Evolutionary conservation across 495 filamentous ascomycete species (phyloP).

Genomic region (Aspergillus funiculosus): DNA sequence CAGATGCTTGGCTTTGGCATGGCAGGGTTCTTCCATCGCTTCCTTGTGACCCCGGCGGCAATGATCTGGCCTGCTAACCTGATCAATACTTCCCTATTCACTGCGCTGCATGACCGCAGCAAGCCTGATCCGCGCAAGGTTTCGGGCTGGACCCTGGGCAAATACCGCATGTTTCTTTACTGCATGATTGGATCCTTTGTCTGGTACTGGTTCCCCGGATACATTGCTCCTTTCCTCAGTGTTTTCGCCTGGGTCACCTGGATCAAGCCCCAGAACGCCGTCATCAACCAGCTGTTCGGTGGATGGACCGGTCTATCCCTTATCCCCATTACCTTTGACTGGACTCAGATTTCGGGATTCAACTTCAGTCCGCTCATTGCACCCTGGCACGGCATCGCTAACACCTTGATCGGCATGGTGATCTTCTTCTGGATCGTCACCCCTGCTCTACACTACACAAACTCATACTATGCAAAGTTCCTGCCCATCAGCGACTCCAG

Average conservation of each 20-base stretch:
- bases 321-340: constrained; percentile 62
- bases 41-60: constrained; percentile 55
- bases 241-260: constrained; percentile 44
- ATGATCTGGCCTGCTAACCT: constrained; percentile 73
- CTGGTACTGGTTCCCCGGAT: constrained; percentile 58
- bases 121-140: constrained; percentile 50
- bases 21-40: constrained; percentile 61
- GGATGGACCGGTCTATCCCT: constrained; percentile 55
- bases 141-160: constrained; percentile 60
- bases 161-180: constrained; percentile 61
- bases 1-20: constrained; percentile 69
- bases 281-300: constrained; percentile 55
- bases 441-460: constrained; percentile 48
- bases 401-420: constrained; percentile 52
- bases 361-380: constrained; percentile 61
- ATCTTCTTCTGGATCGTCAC: constrained; percentile 50
- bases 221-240: constrained; percentile 43
- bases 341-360: constrained; percentile 62
- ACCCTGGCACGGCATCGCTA: constrained; percentile 60
- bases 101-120: constrained; percentile 63
- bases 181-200: constrained; percentile 51
- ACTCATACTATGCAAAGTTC: constrained; percentile 45
- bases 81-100: constrained; percentile 60
- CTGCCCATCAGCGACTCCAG: constrained; percentile 51
- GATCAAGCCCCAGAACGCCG: constrained; percentile 46